Percentiles rank a stretch among this genome's conserved stretches.
Conservation (phyloP, 2,329 filamentous ascomycete species). For the Fusarium pseudocircinatum region DNA sequence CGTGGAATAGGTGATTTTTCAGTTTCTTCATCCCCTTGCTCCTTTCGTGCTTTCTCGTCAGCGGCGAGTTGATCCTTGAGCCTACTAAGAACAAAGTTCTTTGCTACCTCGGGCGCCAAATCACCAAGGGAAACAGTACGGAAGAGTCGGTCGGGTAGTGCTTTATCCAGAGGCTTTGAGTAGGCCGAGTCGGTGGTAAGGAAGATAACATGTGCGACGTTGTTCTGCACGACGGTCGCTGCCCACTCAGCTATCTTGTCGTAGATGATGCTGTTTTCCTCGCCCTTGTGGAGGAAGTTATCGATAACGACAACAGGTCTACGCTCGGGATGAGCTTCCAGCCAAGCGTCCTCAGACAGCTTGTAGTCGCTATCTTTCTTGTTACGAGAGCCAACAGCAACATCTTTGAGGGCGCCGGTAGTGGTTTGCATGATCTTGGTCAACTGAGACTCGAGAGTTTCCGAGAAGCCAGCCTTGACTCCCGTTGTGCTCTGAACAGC, state of each 20-base stretch:
- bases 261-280: conserved; percentile 71
- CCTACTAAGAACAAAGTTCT: conserved; percentile 88
- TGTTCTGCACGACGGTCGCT: conserved; percentile 82
- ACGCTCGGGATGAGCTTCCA: conserved; percentile 87
- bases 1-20: conserved; percentile 38
- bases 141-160: conserved; percentile 91
- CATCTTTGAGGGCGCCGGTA: conserved; percentile 78
- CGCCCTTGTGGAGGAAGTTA: conserved; percentile 86
- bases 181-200: conserved; percentile 90
- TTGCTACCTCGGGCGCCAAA: conserved; percentile 85
- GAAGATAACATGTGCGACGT: conserved; percentile 94
- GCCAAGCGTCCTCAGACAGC: conserved; percentile 83
- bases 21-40: conserved; percentile 39
- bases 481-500: conserved; percentile 94
- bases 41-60: conserved; percentile 36
- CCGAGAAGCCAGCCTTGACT: conserved; percentile 92
- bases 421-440: conserved; percentile 91
- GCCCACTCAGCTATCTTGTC: conserved; percentile 92
- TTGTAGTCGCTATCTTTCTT: conserved; percentile 78
- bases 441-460: conserved; percentile 89
- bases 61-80: conserved; percentile 62
- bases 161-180: conserved; percentile 85
- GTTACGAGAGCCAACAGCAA: conserved; percentile 74
- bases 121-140: conserved; percentile 87
- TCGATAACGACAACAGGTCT: conserved; percentile 88